phyloP scores from a whole-genome alignment of 2,329 filamentous ascomycete species.

The Phaeophleospora eucalypticola region DNA sequence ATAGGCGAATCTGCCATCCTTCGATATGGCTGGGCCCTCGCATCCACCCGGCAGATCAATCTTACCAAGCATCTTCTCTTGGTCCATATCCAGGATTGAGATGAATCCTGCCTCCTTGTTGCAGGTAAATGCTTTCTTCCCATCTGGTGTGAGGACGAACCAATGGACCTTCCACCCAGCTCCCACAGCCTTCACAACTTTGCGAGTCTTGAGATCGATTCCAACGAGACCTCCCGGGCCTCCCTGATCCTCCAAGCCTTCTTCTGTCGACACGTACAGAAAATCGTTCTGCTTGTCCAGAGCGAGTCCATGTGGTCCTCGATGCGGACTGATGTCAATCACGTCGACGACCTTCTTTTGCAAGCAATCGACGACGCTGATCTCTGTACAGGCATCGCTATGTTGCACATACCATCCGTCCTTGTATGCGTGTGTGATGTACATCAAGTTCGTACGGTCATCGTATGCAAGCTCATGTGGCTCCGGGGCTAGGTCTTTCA shows the following conservation, averaged over 20 bases:
- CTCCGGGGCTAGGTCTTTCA: constrained; percentile 8
- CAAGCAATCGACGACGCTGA: constrained; percentile 14
- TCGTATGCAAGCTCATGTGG: constrained; percentile 15
- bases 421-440: constrained; percentile 13
- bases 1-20: background rate
- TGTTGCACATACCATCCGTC: constrained; percentile 14
- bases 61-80: constrained; percentile 3
- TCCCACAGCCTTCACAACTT: constrained; percentile 10
- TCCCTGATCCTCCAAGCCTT: constrained; percentile 3
- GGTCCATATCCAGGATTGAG: background rate
- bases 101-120: constrained; percentile 13
- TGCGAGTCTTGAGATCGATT: constrained; percentile 8
- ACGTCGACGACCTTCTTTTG: constrained; percentile 7
- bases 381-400: constrained; percentile 3
- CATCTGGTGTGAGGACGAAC: constrained; percentile 17
- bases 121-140: constrained; percentile 14
- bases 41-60: background rate
- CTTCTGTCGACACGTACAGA: constrained; percentile 13
- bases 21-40: constrained; percentile 1
- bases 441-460: constrained; percentile 8
- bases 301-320: constrained; percentile 10
- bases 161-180: constrained; percentile 13
- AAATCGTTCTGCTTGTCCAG: constrained; percentile 8
- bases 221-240: constrained; percentile 13
- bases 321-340: constrained; percentile 12